phyloP scores from a whole-genome alignment of 805 yeast species.

The Blastobotrys attinorum region DNA sequence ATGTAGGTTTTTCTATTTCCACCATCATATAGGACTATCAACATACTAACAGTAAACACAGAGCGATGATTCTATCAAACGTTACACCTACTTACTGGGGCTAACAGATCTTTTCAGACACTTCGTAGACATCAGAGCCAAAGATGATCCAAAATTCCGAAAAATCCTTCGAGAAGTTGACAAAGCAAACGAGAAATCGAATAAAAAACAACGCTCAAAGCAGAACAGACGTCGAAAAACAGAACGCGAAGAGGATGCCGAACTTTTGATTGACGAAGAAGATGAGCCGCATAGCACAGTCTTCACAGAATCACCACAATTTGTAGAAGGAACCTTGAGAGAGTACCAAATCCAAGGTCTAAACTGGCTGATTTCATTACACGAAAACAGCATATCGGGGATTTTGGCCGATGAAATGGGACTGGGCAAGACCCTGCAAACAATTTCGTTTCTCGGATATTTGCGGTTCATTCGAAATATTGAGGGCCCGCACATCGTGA shows the following conservation, averaged over 20 bases:
- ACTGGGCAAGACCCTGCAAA: conserved; percentile 89
- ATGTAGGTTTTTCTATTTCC: background rate
- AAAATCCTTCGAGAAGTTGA: conserved; percentile 28
- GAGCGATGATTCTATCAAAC: conserved; percentile 33
- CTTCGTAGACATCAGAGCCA: conserved; percentile 72
- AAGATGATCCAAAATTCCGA: conserved; percentile 58
- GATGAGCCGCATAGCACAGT: conserved; percentile 50
- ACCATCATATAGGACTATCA: too few species aligned
- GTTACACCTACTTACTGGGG: conserved; percentile 72
- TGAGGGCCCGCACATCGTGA: conserved; percentile 84
- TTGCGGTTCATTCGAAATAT: conserved; percentile 65
- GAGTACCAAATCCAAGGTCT: conserved; percentile 93
- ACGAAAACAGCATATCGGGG: conserved; percentile 81
- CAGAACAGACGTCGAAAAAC: conserved; percentile 33
- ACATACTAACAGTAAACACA: background rate
- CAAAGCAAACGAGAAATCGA: conserved; percentile 16
- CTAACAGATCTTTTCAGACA: conserved; percentile 80
- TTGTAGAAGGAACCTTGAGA: conserved; percentile 63
- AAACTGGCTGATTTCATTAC: conserved; percentile 85
- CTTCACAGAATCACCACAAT: conserved; percentile 76
- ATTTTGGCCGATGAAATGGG: conserved; percentile 99
- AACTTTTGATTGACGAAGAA: conserved; percentile 71
- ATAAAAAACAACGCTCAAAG: conserved; percentile 15
- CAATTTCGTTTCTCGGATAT: conserved; percentile 86
- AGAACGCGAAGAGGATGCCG: conserved; percentile 86